Conservation (phyloP, 2,329 filamentous ascomycete genomes). For the Alternaria panax region DNA sequence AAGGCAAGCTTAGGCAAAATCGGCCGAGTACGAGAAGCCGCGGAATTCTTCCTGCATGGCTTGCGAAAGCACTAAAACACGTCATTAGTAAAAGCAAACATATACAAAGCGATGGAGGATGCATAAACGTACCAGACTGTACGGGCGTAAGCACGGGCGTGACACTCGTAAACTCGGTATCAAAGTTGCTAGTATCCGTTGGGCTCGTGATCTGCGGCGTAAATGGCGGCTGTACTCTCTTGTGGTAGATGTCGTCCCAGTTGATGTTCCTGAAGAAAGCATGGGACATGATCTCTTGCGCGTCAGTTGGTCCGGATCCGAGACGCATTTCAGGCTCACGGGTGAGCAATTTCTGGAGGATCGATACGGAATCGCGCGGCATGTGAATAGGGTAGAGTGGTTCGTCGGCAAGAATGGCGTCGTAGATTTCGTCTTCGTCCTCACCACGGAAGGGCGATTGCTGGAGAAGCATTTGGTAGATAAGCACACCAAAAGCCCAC, state of each 20-base stretch:
- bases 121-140: conserved; percentile 79
- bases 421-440: conserved; percentile 99
- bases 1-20: conserved; percentile 67
- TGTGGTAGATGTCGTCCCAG: conserved; percentile 99
- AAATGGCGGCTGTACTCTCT: conserved; percentile 88
- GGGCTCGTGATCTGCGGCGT: conserved; percentile 86
- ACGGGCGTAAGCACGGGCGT: conserved; percentile 97
- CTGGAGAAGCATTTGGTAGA: conserved; percentile 99
- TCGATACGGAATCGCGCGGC: conserved; percentile 96
- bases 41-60: conserved; percentile 99
- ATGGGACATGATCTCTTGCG: conserved; percentile 98
- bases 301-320: conserved; percentile 93
- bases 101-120: not conserved
- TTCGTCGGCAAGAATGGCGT: conserved; percentile 96
- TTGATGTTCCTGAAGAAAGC: conserved; percentile 98
- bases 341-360: conserved; percentile 95
- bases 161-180: conserved; percentile 97
- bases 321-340: conserved; percentile 92
- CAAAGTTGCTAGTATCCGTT: conserved; percentile 99
- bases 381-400: conserved; percentile 98
- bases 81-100: conserved; percentile 18
- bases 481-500: conserved; percentile 99
- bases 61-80: conserved; percentile 81
- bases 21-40: conserved; percentile 95
- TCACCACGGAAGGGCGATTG: conserved; percentile 98